Evolutionary conservation across 108 stramenopile species (phyloP).

Genomic region (Cyclotella sp.): DNA sequence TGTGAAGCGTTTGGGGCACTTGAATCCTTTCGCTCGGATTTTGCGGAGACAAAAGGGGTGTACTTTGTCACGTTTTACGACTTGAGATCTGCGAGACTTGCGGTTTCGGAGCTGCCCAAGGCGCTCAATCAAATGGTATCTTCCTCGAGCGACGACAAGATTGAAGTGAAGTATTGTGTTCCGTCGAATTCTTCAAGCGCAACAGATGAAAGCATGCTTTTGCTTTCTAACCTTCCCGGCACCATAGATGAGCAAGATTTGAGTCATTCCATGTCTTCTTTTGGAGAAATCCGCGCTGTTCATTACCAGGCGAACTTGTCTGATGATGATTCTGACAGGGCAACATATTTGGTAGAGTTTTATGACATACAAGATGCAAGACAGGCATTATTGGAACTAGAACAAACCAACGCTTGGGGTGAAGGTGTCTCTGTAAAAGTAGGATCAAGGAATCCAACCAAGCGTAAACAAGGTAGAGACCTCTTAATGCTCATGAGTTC

Average conservation of each 20-base stretch:
- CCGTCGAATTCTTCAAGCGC: slow-evolving; percentile 84
- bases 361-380: slow-evolving; percentile 90
- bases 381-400: slow-evolving; percentile 84
- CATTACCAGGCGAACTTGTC: slow-evolving; percentile 50
- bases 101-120: slow-evolving; percentile 72
- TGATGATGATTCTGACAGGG: slow-evolving; percentile 34
- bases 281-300: slow-evolving; percentile 80
- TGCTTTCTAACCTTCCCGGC: slow-evolving; percentile 71
- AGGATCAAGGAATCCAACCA: slow-evolving; percentile 62
- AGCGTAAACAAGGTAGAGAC: slow-evolving; percentile 81
- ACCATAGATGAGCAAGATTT: slow-evolving; percentile 67
- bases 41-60: slow-evolving; percentile 69
- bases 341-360: slow-evolving; percentile 83
- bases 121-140: slow-evolving; percentile 39
- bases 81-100: slow-evolving; percentile 78
- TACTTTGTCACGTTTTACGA: slow-evolving; percentile 86
- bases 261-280: slow-evolving; percentile 66
- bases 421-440: slow-evolving; percentile 69
- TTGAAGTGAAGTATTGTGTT: slow-evolving; percentile 80
- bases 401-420: slow-evolving; percentile 86
- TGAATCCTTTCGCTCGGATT: slow-evolving; percentile 81
- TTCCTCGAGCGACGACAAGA: slow-evolving; percentile 11
- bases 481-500: slow-evolving; percentile 74
- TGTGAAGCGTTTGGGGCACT: slow-evolving; percentile 85
- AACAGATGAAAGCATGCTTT: slow-evolving; percentile 80